Base-by-base conservation (phyloP, 2,329 filamentous ascomycete species). In the Diaporthe ampelina region DNA sequence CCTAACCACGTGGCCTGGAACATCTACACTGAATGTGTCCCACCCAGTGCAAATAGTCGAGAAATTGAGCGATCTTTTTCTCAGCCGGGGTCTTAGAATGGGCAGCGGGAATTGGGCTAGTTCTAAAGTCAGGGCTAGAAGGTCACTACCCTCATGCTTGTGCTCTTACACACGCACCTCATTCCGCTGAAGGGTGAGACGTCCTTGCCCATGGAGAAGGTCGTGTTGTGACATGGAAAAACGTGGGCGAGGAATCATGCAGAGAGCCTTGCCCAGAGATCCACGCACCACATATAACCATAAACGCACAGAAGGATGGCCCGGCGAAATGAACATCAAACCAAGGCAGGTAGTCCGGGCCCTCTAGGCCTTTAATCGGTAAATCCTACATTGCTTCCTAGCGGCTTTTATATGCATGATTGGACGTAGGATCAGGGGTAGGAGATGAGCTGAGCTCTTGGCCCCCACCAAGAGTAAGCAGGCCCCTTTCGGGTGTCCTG, bases 361-460 rank as follows among this genome's bases (percentile, higher is more conserved):
- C 26, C n/a, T 68, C n/a, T 26, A n/a, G 35, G 21, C 48, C 48
- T 21, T 26, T 9, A 54, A 54, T 68, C n/a, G n/a, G 29, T 21
- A 21, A 68, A 68, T 68, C 63, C 63, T 40, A 40, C 63, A 45
- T 54, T 6, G 24, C 48, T 40, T 54, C 32, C 63, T 40, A 26
- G 63, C 48, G n/a, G 52, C 9, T 54, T 40, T 29, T 13, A 26
- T 68, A 4, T 37, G 32, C 15, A 45, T 45, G 48, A 68, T 54
- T 68, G 48, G 63, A 15, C 5, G 48, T 11, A 68, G n/a, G 63
- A 54, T 8, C 48, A 24, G 45, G 29, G 21, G 63, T 9, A 54
- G 63, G 63, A 68, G 32, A 68, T 68, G 63, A 68, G 61, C 61
- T 65, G 45, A 37, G 48, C n/a, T 48, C 52, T 68, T 68, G 63